Evolutionary conservation across 345 rosid species (phyloP), one percentile per base, ranked within the genome.

Genomic region (rapeseed (Brassica napus)): DNA sequence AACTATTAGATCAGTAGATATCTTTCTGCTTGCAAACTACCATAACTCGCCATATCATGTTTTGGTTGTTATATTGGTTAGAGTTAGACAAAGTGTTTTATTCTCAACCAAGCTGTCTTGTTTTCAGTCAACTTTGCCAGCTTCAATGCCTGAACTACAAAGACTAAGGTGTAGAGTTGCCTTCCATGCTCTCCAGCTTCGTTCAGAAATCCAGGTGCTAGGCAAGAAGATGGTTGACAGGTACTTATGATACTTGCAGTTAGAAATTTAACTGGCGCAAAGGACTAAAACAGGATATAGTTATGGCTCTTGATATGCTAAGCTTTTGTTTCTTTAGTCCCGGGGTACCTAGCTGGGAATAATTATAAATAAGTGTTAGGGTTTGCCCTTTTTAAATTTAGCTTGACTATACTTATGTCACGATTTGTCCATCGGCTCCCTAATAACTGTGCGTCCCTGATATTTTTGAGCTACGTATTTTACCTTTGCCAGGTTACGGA

Each of bases 101-200:
- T n/a, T n/a, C n/a, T n/a, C n/a, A n/a, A n/a, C n/a, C n/a, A n/a
- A n/a, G n/a, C n/a, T n/a, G n/a, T 76, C 18, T 82, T 80, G n/a
- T 78, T 87, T 77, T 32, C 90, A 92, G 97, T 84, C 98, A 57
- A 82, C 86, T 81, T 95, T 96, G 81, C 95, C 98, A 15, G 84
- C 87, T 64, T 83, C 90, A 75, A 86, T 96, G 92, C 81, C 85
- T 5, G 99, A 96, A 81, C 86, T 88, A 73, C 98, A 96, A 84
- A 89, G 98, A 82, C 91, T 96, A 66, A 90, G 99, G 83, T 96
- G 99, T 82, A 89, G 98, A 66, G 98, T 93, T 79, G 93, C 95
- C 66, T 96, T 96, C 72, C 98, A 93, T 83, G 97, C 98, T 35
- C 97, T 96, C 66, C 93, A 89, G 77, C 93, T 96, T 80, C 97